These are phyloP conservation scores for Lachancea nothofagi DNA, from an alignment of 805 yeast genomes.

Conservation along the genomic window DNA sequence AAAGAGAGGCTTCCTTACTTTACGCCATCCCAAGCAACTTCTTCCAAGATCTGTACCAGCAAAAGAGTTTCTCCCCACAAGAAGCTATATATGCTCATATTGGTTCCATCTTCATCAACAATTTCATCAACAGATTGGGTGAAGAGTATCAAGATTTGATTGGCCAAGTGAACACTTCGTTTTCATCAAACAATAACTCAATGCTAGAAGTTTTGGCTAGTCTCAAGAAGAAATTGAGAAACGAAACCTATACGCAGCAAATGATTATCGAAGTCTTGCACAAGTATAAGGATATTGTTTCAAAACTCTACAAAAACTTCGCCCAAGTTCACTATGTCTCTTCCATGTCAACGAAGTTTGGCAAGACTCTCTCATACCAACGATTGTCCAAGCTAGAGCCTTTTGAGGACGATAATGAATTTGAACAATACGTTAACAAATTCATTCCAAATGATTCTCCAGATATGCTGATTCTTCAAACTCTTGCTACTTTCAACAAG, in stretches of 20 bases:
- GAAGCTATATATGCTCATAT: conserved; percentile 93
- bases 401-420: conserved; percentile 68
- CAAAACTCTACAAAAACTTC: conserved; percentile 82
- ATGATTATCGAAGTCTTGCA: conserved; percentile 74
- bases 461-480: conserved; percentile 71
- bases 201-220: conserved; percentile 65
- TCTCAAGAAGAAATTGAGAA: conserved; percentile 82
- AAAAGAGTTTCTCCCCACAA: conserved; percentile 80
- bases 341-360: conserved; percentile 41
- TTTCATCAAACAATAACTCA: conserved; percentile 45
- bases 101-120: conserved; percentile 87
- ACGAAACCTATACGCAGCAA: conserved; percentile 87
- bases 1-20: conserved; percentile 87
- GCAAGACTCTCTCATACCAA: conserved; percentile 79
- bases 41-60: conserved; percentile 67
- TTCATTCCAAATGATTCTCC: conserved; percentile 73
- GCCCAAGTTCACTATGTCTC: conserved; percentile 85
- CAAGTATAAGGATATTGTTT: conserved; percentile 62
- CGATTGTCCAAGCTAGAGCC: conserved; percentile 74
- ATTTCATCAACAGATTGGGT: conserved; percentile 90
- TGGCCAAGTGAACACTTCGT: conserved; percentile 49
- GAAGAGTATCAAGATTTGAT: conserved; percentile 75
- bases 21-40: conserved; percentile 86
- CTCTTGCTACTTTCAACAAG: conserved; percentile 78
- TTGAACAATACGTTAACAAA: conserved; percentile 58